A percentile compares a stretch with the other conserved stretches of the same genome.
Conservation (phyloP, 306 rosid species). For the Lablab purpureus region DNA sequence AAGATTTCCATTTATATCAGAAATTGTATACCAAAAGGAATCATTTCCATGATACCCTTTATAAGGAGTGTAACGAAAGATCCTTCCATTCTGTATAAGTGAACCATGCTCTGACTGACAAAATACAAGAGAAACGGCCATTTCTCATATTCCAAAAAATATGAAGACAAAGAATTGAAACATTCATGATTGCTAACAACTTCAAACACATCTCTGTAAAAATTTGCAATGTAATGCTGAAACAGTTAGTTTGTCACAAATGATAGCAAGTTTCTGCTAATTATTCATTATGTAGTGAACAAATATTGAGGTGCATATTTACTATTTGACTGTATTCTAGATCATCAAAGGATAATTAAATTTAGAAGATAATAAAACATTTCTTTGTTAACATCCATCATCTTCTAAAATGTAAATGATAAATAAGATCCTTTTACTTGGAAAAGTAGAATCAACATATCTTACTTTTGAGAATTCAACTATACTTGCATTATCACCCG, state of each 20-base stretch:
- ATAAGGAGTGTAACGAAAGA: slow-evolving; percentile 75
- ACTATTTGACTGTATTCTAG: background rate
- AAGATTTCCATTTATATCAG: slow-evolving; percentile 82
- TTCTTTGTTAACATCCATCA: slow-evolving; percentile 1
- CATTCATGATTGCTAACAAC: background rate
- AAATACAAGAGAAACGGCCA: slow-evolving; percentile 33
- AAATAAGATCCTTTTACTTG: slow-evolving; percentile 4
- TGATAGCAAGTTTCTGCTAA: background rate
- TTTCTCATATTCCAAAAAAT: slow-evolving; percentile 11
- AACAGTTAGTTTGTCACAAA: background rate
- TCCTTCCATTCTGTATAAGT: slow-evolving; percentile 67
- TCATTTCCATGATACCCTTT: slow-evolving; percentile 78
- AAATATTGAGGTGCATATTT: background rate
- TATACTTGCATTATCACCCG: slow-evolving; percentile 74
- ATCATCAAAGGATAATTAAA: background rate
- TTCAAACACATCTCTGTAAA: background rate
- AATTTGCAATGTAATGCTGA: background rate
- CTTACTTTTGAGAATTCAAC: slow-evolving; percentile 72
- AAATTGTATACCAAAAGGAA: slow-evolving; percentile 72
- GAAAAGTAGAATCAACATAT: slow-evolving; percentile 24
- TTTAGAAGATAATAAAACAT: slow-evolving; percentile 5
- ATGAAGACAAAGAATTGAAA: slow-evolving; percentile 3
- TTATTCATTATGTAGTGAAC: slow-evolving; percentile 16
- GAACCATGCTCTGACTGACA: slow-evolving; percentile 82
- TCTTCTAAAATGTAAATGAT: slow-evolving; percentile 22